Evolutionary conservation across 176 grass and related monocot species (phyloP), one percentile per base, ranked within the genome.

Genomic region (Leersia perrieri): DNA sequence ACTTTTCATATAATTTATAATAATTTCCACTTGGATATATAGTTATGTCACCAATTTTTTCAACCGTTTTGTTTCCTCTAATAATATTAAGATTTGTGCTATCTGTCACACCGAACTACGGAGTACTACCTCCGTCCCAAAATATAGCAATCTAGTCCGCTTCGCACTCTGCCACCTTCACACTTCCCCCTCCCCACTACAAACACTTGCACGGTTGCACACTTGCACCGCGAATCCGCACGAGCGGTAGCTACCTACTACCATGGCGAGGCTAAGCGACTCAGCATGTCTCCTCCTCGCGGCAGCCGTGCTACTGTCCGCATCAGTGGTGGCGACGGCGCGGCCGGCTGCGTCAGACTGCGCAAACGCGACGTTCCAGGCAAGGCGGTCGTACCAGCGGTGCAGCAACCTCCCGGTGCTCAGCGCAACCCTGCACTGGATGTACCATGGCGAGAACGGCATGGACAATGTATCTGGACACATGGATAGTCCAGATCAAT

Each of bases 401-500:
- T 98, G 96, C 84, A 47, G 3, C 88, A 1, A 82, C 20, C 86
- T 98, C 11, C 77, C 81, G 7, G 87, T 82, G 80, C 90, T 98
- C 30, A 71, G 75, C 11, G 83, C 92, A 25, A 82, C 36, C 78
- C 51, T 95, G 47, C 44, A 93, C 88, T 98, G 92, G 92, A 93
- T 88, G 49, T 95, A 95, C 86, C 75, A 95, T 67, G n/a, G 81
- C 0, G 66, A 1, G 18, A 95, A 91, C 63, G 63, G 74, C 60
- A 93, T 87, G 11, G 83, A n/a, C n/a, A n/a, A n/a, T n/a, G n/a
- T n/a, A n/a, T n/a, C n/a, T n/a, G n/a, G n/a, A n/a, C n/a, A n/a
- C n/a, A n/a, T n/a, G n/a, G n/a, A n/a, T n/a, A n/a, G n/a, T n/a
- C n/a, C n/a, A n/a, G n/a, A n/a, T n/a, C n/a, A n/a, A n/a, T n/a